Evolutionary conservation across 2,329 filamentous ascomycete genomes (phyloP).

Genomic region (Allantophomopsis lycopodina): DNA sequence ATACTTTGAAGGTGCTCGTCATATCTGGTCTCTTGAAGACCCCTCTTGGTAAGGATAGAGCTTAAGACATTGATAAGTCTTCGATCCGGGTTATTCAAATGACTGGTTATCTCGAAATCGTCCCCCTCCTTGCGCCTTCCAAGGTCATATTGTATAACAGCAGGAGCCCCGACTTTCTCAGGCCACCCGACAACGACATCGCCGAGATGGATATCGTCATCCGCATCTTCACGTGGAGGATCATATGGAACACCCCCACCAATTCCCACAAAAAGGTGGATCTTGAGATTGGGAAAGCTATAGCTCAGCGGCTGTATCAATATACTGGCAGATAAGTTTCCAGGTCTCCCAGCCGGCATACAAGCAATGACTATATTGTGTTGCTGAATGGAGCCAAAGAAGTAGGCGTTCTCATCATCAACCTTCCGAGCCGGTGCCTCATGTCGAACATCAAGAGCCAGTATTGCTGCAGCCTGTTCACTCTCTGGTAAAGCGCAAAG

Average conservation of each 20-base stretch:
- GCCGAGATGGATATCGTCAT: slow-evolving; percentile 1
- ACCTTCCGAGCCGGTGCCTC: too few relatives aligned
- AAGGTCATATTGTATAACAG: not conserved
- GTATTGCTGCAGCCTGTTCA: too few relatives aligned
- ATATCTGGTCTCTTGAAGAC: not conserved
- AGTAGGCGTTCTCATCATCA: too few relatives aligned
- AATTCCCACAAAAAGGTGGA: slow-evolving; percentile 26
- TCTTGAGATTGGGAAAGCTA: slow-evolving; percentile 12
- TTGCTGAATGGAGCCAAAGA: too few relatives aligned
- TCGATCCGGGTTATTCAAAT: not conserved
- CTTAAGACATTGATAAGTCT: not conserved
- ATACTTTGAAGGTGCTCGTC: not conserved
- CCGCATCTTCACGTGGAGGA: not conserved
- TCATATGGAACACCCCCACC: slow-evolving; percentile 13
- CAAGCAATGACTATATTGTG: too few relatives aligned
- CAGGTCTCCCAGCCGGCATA: too few relatives aligned
- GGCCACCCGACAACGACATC: slow-evolving; percentile 1
- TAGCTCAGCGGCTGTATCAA: too few relatives aligned
- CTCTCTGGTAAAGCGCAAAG: too few relatives aligned
- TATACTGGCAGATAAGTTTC: too few relatives aligned
- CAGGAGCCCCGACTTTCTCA: not conserved
- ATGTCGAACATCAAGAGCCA: too few relatives aligned
- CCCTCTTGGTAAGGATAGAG: not conserved
- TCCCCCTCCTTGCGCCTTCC: not conserved
- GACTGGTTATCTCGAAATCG: not conserved